Conservation (phyloP, 2,329 filamentous ascomycete species). For the Raffaelea ambrosiae region DNA sequence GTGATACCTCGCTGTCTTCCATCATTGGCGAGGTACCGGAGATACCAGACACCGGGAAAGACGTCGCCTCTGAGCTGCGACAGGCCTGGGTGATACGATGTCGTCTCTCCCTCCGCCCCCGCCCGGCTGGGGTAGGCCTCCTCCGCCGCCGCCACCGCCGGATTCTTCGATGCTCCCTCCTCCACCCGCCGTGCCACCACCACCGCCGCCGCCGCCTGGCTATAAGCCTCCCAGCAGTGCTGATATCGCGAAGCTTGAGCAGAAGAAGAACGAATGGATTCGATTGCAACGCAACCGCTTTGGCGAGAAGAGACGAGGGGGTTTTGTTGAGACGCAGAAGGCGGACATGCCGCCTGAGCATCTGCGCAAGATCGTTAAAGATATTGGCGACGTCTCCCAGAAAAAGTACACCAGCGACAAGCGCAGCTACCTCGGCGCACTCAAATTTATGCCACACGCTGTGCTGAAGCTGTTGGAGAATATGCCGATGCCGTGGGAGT, state of each 20-base stretch:
- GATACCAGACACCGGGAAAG: no score
- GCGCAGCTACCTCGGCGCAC: constrained; percentile 88
- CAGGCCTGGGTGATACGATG: constrained; percentile 5
- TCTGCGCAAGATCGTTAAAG: constrained; percentile 93
- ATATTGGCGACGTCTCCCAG: constrained; percentile 98
- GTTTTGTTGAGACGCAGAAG: constrained; percentile 97
- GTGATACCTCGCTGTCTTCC: no score
- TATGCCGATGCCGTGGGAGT: constrained; percentile 99
- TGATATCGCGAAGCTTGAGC: constrained; percentile 85
- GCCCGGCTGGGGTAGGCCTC: constrained; percentile 47
- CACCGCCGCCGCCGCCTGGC: constrained; percentile 73
- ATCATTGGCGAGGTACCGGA: no score
- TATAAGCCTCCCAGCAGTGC: constrained; percentile 75
- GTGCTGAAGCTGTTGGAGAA: constrained; percentile 96
- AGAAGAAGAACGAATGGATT: constrained; percentile 99
- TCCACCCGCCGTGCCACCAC: constrained; percentile 44
- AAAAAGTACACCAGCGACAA: constrained; percentile 99
- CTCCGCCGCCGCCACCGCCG: constrained; percentile 38
- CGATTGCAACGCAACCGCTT: constrained; percentile 85
- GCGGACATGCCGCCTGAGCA: constrained; percentile 98
- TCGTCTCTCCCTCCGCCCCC: constrained; percentile 29
- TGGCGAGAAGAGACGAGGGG: constrained; percentile 91
- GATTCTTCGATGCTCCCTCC: constrained; percentile 42
- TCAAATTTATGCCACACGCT: constrained; percentile 99
- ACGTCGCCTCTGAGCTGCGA: no score